These are phyloP conservation scores for Cercospora janseana DNA, from an alignment of 2,329 filamentous ascomycete species.

Conservation along the genomic window DNA sequence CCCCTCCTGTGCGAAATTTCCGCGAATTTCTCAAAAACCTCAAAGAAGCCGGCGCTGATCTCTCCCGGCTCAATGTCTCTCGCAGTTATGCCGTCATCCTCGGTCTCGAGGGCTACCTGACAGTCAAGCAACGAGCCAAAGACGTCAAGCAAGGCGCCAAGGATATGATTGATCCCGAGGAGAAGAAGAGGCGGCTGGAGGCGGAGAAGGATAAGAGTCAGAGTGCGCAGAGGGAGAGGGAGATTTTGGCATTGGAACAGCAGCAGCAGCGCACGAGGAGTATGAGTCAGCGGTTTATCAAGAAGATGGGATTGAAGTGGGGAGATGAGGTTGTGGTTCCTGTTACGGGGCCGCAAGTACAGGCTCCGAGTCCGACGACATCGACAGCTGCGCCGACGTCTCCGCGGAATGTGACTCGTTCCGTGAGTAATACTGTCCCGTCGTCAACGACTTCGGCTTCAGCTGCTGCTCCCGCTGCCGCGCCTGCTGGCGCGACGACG, in stretches of 20 bases:
- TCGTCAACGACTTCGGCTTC: too few species aligned
- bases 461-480: background rate
- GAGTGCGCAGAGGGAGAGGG: slow-evolving; percentile 61
- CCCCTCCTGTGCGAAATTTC: slow-evolving; percentile 79
- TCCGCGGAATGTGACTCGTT: background rate
- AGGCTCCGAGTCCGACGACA: too few species aligned
- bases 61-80: slow-evolving; percentile 73
- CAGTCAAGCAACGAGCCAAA: slow-evolving; percentile 65
- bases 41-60: slow-evolving; percentile 71
- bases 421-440: too few species aligned
- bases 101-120: slow-evolving; percentile 76
- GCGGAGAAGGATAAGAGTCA: slow-evolving; percentile 58
- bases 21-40: slow-evolving; percentile 74
- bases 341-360: background rate
- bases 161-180: slow-evolving; percentile 61
- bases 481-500: background rate
- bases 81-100: slow-evolving; percentile 79
- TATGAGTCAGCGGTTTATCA: slow-evolving; percentile 38
- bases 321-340: slow-evolving; percentile 10
- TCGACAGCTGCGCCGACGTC: background rate
- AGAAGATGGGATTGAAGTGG: slow-evolving; percentile 26
- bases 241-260: slow-evolving; percentile 44
- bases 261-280: slow-evolving; percentile 41
- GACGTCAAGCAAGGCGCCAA: slow-evolving; percentile 54
- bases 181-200: slow-evolving; percentile 49